Evolutionary conservation across 345 rosid species (phyloP).

Genomic region (Arabidopsis thaliana): DNA sequence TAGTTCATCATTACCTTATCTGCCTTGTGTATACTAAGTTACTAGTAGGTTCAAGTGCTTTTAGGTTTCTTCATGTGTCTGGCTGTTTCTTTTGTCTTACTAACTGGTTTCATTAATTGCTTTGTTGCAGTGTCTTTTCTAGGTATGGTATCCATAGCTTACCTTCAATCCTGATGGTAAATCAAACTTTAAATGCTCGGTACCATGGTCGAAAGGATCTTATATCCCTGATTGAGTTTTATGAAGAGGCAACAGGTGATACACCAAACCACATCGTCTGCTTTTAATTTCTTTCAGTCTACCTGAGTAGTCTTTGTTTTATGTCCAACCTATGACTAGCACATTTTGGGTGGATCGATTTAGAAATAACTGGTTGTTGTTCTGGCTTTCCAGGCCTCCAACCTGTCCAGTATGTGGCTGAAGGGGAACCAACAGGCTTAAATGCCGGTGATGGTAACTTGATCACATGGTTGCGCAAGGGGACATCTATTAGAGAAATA

Average conservation of each 20-base stretch:
- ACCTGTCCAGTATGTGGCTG: conserved; percentile 58
- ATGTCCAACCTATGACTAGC: neutral
- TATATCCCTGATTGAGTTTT: conserved; percentile 64
- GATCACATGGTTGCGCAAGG: conserved; percentile 47
- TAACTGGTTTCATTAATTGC: neutral
- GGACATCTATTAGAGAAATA: conserved; percentile 50
- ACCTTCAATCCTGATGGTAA: conserved; percentile 73
- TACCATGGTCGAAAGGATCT: conserved; percentile 73
- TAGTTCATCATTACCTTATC: neutral
- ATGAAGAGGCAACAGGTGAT: conserved; percentile 72
- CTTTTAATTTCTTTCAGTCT: conserved; percentile 13
- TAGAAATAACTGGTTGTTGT: neutral
- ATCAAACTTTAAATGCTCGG: conserved; percentile 60
- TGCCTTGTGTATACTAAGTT: neutral
- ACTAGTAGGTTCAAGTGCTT: neutral
- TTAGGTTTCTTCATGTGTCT: conserved; percentile 1
- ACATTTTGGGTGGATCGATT: conserved; percentile 2
- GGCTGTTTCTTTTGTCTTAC: neutral
- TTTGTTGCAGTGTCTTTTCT: conserved; percentile 69
- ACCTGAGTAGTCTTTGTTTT: neutral
- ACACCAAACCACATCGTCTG: conserved; percentile 5
- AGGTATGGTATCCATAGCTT: conserved; percentile 85
- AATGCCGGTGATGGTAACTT: conserved; percentile 23
- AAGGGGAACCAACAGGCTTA: conserved; percentile 44
- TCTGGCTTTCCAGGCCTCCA: conserved; percentile 39